A percentile compares a stretch with the other conserved stretches of the same genome.
Conservation (phyloP, 2,329 filamentous ascomycete genomes). For the Aspergillus sp. region DNA sequence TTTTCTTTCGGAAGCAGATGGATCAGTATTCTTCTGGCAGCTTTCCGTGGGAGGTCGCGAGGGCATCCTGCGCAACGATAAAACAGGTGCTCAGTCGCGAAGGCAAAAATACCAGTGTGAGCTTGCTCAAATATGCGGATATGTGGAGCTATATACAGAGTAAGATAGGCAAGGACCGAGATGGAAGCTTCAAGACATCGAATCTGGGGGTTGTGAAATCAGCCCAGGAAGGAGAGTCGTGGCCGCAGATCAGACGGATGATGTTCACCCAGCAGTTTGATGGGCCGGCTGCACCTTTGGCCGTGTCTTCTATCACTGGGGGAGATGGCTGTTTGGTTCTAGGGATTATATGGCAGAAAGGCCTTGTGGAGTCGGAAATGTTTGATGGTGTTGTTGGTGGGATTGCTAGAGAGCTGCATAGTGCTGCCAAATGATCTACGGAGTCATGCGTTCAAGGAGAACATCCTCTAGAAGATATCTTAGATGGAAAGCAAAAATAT, state of each 20-base stretch:
- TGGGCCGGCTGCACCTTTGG: slow-evolving; percentile 41
- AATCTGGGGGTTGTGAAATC: slow-evolving; percentile 46
- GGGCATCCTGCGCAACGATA: slow-evolving; percentile 32
- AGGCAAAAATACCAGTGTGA: slow-evolving; percentile 37
- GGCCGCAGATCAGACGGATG: slow-evolving; percentile 42
- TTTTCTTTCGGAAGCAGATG: slow-evolving; percentile 27
- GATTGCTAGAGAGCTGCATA: slow-evolving; percentile 18
- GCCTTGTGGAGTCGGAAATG: slow-evolving; percentile 35
- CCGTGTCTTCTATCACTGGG: slow-evolving; percentile 46
- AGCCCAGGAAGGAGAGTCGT: slow-evolving; percentile 9
- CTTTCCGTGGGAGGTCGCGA: slow-evolving; percentile 40
- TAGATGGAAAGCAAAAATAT: too few relatives aligned
- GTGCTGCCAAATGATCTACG: background rate
- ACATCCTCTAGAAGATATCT: too few relatives aligned
- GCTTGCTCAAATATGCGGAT: slow-evolving; percentile 45
- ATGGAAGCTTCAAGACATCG: slow-evolving; percentile 47
- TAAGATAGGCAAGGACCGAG: slow-evolving; percentile 39
- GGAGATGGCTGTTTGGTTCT: slow-evolving; percentile 47
- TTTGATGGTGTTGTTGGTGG: slow-evolving; percentile 24
- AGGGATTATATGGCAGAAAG: slow-evolving; percentile 46
- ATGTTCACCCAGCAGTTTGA: slow-evolving; percentile 49
- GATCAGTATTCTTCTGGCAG: background rate
- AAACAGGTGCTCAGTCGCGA: slow-evolving; percentile 27
- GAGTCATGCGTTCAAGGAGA: too few relatives aligned
- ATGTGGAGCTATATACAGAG: slow-evolving; percentile 35